Evolutionary conservation across 179 eudicot species (phyloP).

Genomic region (Vitellaria paradoxa): DNA sequence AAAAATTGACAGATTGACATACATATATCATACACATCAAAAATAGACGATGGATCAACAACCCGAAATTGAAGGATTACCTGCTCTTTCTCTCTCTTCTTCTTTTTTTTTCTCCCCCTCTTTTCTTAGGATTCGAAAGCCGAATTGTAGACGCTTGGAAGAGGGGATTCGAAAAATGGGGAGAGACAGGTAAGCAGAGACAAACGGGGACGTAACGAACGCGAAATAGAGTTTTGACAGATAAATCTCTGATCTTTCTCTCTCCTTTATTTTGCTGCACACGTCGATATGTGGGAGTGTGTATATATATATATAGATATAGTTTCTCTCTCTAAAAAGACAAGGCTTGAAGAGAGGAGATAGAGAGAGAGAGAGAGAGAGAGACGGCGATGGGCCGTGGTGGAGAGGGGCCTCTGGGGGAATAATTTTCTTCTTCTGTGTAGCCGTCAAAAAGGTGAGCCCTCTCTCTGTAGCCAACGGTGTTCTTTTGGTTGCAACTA

Average conservation of each 20-base stretch:
- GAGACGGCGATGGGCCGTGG: not conserved
- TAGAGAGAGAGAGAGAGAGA: not conserved
- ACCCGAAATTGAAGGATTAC: constrained; percentile 3
- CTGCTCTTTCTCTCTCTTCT: not conserved
- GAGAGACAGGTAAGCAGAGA: constrained; percentile 1
- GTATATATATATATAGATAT: not conserved
- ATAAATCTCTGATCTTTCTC: not conserved
- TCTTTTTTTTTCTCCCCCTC: not conserved
- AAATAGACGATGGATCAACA: not conserved
- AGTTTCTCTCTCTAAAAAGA: not conserved
- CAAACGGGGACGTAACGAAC: not conserved
- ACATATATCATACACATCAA: not conserved
- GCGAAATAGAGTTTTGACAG: not conserved
- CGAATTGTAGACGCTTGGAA: not conserved
- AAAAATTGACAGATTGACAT: not conserved
- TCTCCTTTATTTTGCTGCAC: not conserved
- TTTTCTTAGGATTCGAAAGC: not conserved
- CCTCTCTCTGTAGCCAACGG: no score
- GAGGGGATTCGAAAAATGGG: not conserved
- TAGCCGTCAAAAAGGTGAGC: no score
- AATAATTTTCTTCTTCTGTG: no score
- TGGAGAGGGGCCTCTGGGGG: not conserved
- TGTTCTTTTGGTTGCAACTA: no score
- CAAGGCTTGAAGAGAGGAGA: not conserved
- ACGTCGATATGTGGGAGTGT: no score